Conservation (phyloP, 2,329 filamentous ascomycete genomes). For the Pseudogymnoascus destructans region DNA sequence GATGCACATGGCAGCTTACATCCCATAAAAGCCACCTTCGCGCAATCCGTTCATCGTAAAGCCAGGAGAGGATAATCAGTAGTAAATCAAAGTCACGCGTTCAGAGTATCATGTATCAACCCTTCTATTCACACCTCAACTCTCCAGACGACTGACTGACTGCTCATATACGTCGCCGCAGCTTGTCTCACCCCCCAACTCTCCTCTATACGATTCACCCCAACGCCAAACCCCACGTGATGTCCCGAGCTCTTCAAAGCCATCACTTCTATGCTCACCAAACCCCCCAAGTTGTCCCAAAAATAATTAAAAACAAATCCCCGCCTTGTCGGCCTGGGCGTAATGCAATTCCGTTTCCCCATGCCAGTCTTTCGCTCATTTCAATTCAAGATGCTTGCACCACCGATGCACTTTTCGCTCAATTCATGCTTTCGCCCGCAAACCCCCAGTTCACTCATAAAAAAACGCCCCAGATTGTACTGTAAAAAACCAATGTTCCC, state of each 20-base stretch:
- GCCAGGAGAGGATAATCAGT: neutral
- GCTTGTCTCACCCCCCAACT: neutral
- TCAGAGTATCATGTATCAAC: neutral
- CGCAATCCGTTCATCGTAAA: neutral
- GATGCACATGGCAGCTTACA: neutral
- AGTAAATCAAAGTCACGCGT: neutral
- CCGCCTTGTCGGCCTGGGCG: neutral
- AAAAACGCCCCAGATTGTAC: neutral
- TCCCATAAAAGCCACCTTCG: neutral
- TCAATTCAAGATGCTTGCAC: neutral
- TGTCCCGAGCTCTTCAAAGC: slow-evolving; percentile 10
- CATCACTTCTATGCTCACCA: slow-evolving; percentile 7
- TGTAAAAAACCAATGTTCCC: neutral
- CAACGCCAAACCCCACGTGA: slow-evolving; percentile 8
- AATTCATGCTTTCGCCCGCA: neutral
- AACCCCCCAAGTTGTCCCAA: neutral
- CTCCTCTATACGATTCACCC: neutral
- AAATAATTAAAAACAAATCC: neutral
- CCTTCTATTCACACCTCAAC: neutral
- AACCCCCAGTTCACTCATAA: neutral
- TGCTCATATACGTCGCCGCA: neutral
- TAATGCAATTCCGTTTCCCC: neutral
- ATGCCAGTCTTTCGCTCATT: neutral
- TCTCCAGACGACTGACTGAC: neutral
- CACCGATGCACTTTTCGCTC: neutral